A percentile compares a stretch with the other conserved stretches of the same genome.
Conservation (phyloP, 768 basidiomycete species). For the Coprinopsis cinerea region DNA sequence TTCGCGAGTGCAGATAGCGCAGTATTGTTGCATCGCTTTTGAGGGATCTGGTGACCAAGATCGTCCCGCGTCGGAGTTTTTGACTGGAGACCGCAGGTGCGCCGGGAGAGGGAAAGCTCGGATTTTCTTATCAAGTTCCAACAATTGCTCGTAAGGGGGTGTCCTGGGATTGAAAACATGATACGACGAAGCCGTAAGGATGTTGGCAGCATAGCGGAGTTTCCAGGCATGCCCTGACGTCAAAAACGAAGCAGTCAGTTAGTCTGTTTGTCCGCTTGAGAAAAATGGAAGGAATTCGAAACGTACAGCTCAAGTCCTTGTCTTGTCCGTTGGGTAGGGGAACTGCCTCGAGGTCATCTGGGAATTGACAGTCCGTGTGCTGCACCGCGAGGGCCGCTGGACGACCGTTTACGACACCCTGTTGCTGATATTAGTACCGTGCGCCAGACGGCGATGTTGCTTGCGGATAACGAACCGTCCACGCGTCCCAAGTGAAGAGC, state of each 20-base stretch:
- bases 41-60: slow-evolving; percentile 35
- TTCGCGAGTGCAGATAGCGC: slow-evolving; percentile 34
- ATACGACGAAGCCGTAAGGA: slow-evolving; percentile 37
- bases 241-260: neutral
- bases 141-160: slow-evolving; percentile 36
- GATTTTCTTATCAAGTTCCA: slow-evolving; percentile 46
- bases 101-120: slow-evolving; percentile 43
- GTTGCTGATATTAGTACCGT: neutral
- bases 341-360: slow-evolving; percentile 35
- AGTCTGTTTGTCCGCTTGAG: neutral
- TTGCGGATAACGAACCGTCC: slow-evolving; percentile 31
- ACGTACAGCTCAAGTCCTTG: slow-evolving; percentile 39
- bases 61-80: slow-evolving; percentile 21
- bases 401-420: slow-evolving; percentile 47
- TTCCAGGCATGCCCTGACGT: slow-evolving; percentile 39
- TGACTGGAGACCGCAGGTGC: slow-evolving; percentile 35
- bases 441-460: neutral
- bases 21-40: slow-evolving; percentile 42
- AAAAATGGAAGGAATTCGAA: neutral
- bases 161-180: slow-evolving; percentile 34
- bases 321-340: slow-evolving; percentile 28
- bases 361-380: slow-evolving; percentile 47
- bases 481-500: slow-evolving; percentile 42
- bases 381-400: slow-evolving; percentile 41
- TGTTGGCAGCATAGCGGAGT: slow-evolving; percentile 37